Conservation (phyloP, 768 basidiomycete species). For the Trametes maxima region DNA sequence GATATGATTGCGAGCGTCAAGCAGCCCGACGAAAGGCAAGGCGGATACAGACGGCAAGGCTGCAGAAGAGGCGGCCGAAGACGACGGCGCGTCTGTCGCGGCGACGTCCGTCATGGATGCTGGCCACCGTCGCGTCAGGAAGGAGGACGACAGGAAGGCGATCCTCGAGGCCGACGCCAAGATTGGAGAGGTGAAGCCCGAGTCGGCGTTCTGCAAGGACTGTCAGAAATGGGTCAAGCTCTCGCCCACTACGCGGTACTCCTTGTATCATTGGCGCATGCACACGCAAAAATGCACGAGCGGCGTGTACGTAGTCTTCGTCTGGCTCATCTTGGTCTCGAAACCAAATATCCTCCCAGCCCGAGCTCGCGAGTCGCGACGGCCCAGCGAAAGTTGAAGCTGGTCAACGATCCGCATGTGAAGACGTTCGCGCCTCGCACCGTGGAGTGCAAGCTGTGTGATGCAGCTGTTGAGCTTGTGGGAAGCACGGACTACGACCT, state of each 20-base stretch:
- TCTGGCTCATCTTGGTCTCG: background rate
- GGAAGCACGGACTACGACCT: slow-evolving; percentile 62
- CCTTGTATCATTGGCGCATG: slow-evolving; percentile 51
- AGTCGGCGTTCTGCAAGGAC: slow-evolving; percentile 57
- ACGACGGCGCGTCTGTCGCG: slow-evolving; percentile 32
- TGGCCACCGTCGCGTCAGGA: slow-evolving; percentile 21
- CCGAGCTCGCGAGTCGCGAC: slow-evolving; percentile 62
- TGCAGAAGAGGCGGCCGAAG: slow-evolving; percentile 27
- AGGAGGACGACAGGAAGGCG: slow-evolving; percentile 52
- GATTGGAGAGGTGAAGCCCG: slow-evolving; percentile 50
- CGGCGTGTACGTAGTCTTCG: slow-evolving; percentile 36
- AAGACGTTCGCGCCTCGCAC: slow-evolving; percentile 46
- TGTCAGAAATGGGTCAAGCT: slow-evolving; percentile 69
- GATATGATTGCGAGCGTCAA: background rate
- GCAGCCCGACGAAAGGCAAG: slow-evolving; percentile 10
- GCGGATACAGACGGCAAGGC: background rate
- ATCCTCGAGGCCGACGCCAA: slow-evolving; percentile 56
- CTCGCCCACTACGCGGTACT: slow-evolving; percentile 41
- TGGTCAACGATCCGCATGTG: slow-evolving; percentile 68
- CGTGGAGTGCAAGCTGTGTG: slow-evolving; percentile 58
- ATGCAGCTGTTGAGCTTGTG: slow-evolving; percentile 44
- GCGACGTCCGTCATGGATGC: background rate
- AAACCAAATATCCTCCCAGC: slow-evolving; percentile 30
- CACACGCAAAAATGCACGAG: slow-evolving; percentile 54
- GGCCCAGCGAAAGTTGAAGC: slow-evolving; percentile 59